phyloP scores from a whole-genome alignment of 176 grass and related monocot species.

The Thalia dealbata region DNA sequence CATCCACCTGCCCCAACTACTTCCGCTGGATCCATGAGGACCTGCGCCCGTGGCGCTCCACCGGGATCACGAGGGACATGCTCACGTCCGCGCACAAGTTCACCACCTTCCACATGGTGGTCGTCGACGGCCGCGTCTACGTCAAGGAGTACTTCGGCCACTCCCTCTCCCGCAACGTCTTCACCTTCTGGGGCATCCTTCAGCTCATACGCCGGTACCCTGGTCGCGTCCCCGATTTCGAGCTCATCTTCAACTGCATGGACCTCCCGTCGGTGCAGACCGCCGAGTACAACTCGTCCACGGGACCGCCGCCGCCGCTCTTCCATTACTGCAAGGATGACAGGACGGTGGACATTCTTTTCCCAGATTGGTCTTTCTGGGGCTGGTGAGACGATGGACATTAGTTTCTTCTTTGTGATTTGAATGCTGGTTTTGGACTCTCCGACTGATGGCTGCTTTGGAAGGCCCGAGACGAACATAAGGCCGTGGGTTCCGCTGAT shows the following conservation, averaged over 20 bases:
- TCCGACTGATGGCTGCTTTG: not conserved
- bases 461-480: constrained; percentile 16
- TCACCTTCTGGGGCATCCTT: constrained; percentile 9
- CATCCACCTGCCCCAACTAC: constrained; percentile 4
- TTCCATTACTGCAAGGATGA: constrained; percentile 15
- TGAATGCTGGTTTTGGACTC: not conserved
- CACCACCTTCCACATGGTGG: constrained; percentile 9
- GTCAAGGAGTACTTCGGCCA: constrained; percentile 15
- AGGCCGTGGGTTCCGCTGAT: constrained; percentile 12
- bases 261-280: constrained; percentile 7
- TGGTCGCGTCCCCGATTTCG: constrained; percentile 7
- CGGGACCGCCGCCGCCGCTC: constrained; percentile 1
- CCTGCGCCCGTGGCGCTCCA: not conserved
- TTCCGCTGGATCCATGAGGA: constrained; percentile 16
- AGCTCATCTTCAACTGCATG: constrained; percentile 15
- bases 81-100: not conserved
- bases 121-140: constrained; percentile 10
- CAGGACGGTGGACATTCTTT: constrained; percentile 8
- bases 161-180: constrained; percentile 3
- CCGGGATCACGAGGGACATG: constrained; percentile 12
- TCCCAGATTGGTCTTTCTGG: constrained; percentile 20
- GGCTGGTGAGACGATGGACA: constrained; percentile 1
- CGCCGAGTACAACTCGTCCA: not conserved
- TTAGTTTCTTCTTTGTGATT: not conserved
- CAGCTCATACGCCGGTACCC: constrained; percentile 6